Evolutionary conservation across 179 eudicot genomes (phyloP), one percentile per base, ranked within the genome.

Genomic region (Corrigiola litoralis): DNA sequence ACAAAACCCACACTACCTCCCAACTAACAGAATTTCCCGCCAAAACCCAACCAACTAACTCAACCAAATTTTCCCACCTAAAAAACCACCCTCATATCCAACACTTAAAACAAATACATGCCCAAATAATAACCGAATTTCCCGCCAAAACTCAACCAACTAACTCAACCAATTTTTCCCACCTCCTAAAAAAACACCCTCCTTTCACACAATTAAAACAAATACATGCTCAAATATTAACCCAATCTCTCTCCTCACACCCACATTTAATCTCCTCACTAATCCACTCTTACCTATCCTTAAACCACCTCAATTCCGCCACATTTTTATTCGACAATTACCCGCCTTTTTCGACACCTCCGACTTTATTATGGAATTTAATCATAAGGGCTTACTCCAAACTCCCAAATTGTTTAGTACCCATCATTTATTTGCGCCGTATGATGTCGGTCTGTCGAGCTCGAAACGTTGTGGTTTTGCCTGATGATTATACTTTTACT

Each of bases 401-500:
- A 58, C 45, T 68, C 18, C 79, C 40, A 52, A 67, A 58, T 79
- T 75, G 56, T 27, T 36, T 60, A n/a, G 23, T 44, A 46, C 72
- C 82, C 53, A 64, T 79, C 34, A 53, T 52, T 2, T 71, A 51
- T 71, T 68, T 79, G 55, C 13, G 74, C 60, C 65, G 52, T 8
- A 65, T 75, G 75, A 61, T 87, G 44, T 48, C 58, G 6, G 24
- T 72, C 45, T 67, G 69, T 21, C 24, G 32, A 13, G 1, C 7
- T 56, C 45, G n/a, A n/a, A n/a, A n/a, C n/a, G n/a, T 61, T 7
- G 38, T n/a, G 58, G 80, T 77, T 63, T 50, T 41, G 4, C 94
- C 90, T 0, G 96, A 89, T 52, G 75, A 85, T 32, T 89, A 87
- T 61, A 85, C 89, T 0, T 85, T 76, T 42, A 89, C 82, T 1